Percentiles rank a stretch among this genome's conserved stretches.
Conservation (phyloP, 129 eudicot genomes). For the Flaveria trinervia region DNA sequence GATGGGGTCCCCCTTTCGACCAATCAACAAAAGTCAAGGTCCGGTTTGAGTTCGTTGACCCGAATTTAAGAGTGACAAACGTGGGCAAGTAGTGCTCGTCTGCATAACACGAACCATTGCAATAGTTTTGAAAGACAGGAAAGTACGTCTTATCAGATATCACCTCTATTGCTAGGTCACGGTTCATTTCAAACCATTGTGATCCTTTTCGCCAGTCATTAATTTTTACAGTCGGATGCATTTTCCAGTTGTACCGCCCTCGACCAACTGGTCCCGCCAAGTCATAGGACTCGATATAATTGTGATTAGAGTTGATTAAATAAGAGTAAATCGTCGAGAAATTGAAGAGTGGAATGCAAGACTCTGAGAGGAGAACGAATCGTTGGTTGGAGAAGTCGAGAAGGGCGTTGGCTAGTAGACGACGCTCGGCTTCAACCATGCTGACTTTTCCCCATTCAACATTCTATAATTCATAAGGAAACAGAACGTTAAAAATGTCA, state of each 20-base stretch:
- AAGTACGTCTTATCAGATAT: constrained; percentile 44
- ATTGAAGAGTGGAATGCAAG: constrained; percentile 54
- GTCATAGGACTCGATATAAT: constrained; percentile 48
- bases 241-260: constrained; percentile 47
- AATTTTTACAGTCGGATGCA: constrained; percentile 38
- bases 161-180: constrained; percentile 47
- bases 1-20: constrained; percentile 61
- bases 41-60: constrained; percentile 37
- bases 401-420: constrained; percentile 52
- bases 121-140: constrained; percentile 34
- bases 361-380: constrained; percentile 54
- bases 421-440: constrained; percentile 62
- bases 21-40: constrained; percentile 57
- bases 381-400: constrained; percentile 52
- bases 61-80: constrained; percentile 34
- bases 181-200: constrained; percentile 57
- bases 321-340: constrained; percentile 47
- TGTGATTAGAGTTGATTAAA: constrained; percentile 44
- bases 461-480: constrained; percentile 8
- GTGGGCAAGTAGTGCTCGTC: constrained; percentile 64
- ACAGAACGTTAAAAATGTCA: too few species aligned
- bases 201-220: constrained; percentile 62
- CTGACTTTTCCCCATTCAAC: constrained; percentile 63
- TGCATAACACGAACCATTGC: constrained; percentile 42
- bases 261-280: constrained; percentile 43